Percentiles rank a stretch among this genome's conserved stretches.
Conservation (phyloP, 148 eudicot genomes). For the Amaranthus cruentus region DNA sequence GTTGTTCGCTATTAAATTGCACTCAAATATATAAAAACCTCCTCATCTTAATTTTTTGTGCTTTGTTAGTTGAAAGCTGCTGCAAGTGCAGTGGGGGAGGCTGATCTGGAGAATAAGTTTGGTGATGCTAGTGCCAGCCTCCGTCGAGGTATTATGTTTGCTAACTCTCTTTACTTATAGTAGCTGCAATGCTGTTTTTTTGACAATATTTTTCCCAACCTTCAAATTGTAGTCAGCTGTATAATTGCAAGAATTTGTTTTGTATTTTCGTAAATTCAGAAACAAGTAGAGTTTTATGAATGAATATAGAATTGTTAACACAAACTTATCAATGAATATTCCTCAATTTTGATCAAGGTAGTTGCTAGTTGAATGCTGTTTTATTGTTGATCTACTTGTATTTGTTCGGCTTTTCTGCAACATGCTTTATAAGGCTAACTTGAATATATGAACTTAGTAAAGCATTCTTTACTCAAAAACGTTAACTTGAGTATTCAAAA, state of each 20-base stretch:
- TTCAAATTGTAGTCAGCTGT: slow-evolving; percentile 12
- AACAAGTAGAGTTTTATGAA: not conserved
- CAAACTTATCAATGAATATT: not conserved
- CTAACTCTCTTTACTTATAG: slow-evolving; percentile 84
- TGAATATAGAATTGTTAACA: too few species aligned
- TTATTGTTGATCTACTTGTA: too few species aligned
- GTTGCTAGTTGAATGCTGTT: too few species aligned
- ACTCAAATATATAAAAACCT: too few species aligned
- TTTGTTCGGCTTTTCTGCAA: too few species aligned
- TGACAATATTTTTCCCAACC: not conserved
- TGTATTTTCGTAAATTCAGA: not conserved
- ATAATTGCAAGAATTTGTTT: slow-evolving; percentile 6
- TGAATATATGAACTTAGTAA: too few species aligned
- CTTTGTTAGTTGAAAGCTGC: slow-evolving; percentile 69
- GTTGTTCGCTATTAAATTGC: too few species aligned
- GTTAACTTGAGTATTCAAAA: too few species aligned
- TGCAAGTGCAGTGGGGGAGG: slow-evolving; percentile 93
- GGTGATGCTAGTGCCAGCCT: slow-evolving; percentile 80
- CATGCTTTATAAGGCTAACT: too few species aligned
- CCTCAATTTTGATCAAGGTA: too few species aligned
- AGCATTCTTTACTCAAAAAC: too few species aligned
- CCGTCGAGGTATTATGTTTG: slow-evolving; percentile 97
- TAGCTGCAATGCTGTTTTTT: not conserved
- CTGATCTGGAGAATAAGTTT: slow-evolving; percentile 73
- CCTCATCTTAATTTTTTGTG: not conserved